A percentile compares a stretch with the other conserved stretches of the same genome.
Conservation (phyloP, 2,329 filamentous ascomycete species). For the Kalmusia sp. region DNA sequence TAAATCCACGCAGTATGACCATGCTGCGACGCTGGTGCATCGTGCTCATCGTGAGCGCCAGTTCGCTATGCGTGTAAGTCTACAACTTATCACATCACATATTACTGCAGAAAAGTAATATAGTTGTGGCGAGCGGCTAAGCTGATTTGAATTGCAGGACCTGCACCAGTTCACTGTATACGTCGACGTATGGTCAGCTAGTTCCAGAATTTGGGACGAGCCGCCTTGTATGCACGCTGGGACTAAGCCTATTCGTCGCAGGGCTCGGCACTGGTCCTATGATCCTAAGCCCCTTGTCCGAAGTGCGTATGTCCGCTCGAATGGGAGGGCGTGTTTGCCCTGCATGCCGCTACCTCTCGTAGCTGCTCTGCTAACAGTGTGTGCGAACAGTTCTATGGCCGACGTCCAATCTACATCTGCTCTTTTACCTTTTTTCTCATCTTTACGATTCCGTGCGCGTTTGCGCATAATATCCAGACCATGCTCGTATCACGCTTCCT, state of each 20-base stretch:
- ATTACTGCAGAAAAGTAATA: constrained; percentile 11
- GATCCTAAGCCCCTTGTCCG: constrained; percentile 62
- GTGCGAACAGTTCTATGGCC: constrained; percentile 72
- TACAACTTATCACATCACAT: constrained; percentile 2
- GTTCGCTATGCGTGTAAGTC: constrained; percentile 85
- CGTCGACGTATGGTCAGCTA: constrained; percentile 80
- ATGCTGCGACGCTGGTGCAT: constrained; percentile 78
- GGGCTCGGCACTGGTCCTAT: constrained; percentile 69
- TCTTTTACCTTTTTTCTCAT: constrained; percentile 78
- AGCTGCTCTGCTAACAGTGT: constrained; percentile 6
- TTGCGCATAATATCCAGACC: constrained; percentile 81
- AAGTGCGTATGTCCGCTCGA: constrained; percentile 38
- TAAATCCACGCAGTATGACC: constrained; percentile 75
- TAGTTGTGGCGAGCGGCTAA: constrained; percentile 7
- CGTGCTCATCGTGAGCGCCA: constrained; percentile 74
- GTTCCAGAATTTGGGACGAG: constrained; percentile 76
- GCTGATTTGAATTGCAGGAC: constrained; percentile 61
- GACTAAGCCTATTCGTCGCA: constrained; percentile 82
- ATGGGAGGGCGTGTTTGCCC: constrained; percentile 1
- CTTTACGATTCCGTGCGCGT: constrained; percentile 81
- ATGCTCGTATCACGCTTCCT: constrained; percentile 82
- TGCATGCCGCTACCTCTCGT: neutral
- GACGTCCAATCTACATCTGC: constrained; percentile 78
- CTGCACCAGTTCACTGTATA: constrained; percentile 87
- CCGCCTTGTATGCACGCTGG: constrained; percentile 76